Evolutionary conservation across 352 stramenopile genomes (phyloP).

Genomic region (Globisporangium lucens): DNA sequence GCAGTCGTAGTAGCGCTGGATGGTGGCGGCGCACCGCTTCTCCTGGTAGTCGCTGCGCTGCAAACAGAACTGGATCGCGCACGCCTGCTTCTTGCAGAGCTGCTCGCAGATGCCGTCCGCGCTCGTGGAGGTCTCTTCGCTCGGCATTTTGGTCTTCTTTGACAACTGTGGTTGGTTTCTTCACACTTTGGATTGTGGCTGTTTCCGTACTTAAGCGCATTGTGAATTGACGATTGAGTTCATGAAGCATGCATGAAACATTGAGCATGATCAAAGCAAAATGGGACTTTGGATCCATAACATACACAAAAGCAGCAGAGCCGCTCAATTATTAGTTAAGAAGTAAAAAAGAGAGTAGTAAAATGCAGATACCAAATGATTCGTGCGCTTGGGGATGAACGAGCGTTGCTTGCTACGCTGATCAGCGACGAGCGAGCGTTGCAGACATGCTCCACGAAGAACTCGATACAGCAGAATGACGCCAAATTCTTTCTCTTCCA

Average conservation of each 20-base stretch:
- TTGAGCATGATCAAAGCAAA: background rate
- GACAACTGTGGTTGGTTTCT: background rate
- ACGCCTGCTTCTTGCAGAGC: constrained; percentile 70
- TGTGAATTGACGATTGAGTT: background rate
- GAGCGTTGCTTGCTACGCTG: background rate
- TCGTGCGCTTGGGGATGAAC: background rate
- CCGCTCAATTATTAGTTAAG: constrained; percentile 6
- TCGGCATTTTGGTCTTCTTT: constrained; percentile 7
- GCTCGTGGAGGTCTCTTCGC: background rate
- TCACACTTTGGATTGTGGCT: background rate
- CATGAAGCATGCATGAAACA: background rate
- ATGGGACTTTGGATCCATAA: background rate
- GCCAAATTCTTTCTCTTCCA: background rate
- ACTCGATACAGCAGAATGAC: constrained; percentile 6
- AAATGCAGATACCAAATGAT: constrained; percentile 3
- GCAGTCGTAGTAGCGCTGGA: constrained; percentile 75
- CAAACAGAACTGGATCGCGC: constrained; percentile 81
- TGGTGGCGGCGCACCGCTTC: constrained; percentile 51
- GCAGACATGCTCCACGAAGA: background rate
- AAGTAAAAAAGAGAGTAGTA: constrained; percentile 2
- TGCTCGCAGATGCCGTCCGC: constrained; percentile 39
- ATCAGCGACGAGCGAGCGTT: background rate
- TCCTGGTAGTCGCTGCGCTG: constrained; percentile 74
- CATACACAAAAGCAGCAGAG: constrained; percentile 6
- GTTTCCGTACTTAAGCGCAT: constrained; percentile 8